These are phyloP conservation scores for Cicer chorassanicum DNA, from an alignment of 306 rosid genomes.

Conservation along the genomic window DNA sequence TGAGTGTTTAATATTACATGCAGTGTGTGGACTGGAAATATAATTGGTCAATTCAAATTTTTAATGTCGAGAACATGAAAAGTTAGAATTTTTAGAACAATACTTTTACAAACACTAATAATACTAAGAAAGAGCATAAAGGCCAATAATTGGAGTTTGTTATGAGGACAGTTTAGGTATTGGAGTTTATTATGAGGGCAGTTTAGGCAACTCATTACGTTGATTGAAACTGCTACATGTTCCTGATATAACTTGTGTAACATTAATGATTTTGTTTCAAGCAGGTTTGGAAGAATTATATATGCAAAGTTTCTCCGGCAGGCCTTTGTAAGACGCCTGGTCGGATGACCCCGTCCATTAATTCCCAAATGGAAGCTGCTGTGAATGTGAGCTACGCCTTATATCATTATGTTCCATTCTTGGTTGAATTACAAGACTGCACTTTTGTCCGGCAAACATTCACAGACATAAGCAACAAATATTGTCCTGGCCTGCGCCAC, in stretches of 20 bases:
- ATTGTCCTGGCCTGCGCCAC: slow-evolving; percentile 73
- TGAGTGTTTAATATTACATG: no score
- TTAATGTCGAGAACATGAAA: no score
- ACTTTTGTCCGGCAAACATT: slow-evolving; percentile 70
- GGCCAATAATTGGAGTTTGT: no score
- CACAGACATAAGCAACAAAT: slow-evolving; percentile 52
- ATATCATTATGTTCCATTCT: slow-evolving; percentile 74
- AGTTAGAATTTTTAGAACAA: no score
- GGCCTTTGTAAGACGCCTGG: slow-evolving; percentile 64
- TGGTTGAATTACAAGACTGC: slow-evolving; percentile 75
- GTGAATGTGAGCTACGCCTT: slow-evolving; percentile 72
- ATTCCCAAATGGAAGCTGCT: slow-evolving; percentile 64
- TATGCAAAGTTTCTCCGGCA: slow-evolving; percentile 57
- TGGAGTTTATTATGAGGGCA: no score
- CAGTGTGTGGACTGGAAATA: no score
- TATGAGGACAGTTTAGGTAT: no score
- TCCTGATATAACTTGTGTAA: background rate
- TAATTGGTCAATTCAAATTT: no score
- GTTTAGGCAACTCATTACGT: no score
- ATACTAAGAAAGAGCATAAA: no score
- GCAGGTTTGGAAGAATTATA: slow-evolving; percentile 75
- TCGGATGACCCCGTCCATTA: slow-evolving; percentile 69
- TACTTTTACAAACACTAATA: no score
- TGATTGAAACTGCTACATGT: slow-evolving; percentile 5
- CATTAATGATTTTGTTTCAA: slow-evolving; percentile 35